These are phyloP conservation scores for Trametes pubescens DNA, from an alignment of 1,284 basidiomycete genomes.

Conservation along the genomic window DNA sequence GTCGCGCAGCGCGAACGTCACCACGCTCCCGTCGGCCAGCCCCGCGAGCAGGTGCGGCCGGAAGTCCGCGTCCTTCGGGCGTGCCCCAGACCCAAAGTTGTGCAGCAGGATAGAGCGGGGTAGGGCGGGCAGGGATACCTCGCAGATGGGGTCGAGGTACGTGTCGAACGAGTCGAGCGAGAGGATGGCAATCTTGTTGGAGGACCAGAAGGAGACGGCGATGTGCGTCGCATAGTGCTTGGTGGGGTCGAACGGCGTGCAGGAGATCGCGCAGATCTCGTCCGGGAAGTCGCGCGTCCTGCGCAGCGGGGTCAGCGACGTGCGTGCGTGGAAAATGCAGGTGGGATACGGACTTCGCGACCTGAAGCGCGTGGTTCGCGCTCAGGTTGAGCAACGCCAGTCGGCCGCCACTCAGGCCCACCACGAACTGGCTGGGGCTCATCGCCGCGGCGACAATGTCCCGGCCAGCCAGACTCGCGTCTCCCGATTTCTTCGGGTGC, in stretches of 20 bases:
- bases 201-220: slow-evolving; percentile 82
- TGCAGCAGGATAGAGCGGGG: slow-evolving; percentile 78
- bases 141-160: slow-evolving; percentile 52
- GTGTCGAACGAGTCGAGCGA: slow-evolving; percentile 46
- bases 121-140: slow-evolving; percentile 61
- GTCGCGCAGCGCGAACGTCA: slow-evolving; percentile 60
- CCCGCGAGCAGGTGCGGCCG: slow-evolving; percentile 78
- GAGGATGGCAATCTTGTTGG: slow-evolving; percentile 70
- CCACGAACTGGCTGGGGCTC: slow-evolving; percentile 67
- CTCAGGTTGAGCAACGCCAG: slow-evolving; percentile 61
- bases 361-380: slow-evolving; percentile 49
- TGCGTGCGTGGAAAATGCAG: not conserved
- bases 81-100: slow-evolving; percentile 59
- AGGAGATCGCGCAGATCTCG: slow-evolving; percentile 75
- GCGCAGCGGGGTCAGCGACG: not conserved
- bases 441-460: slow-evolving; percentile 75
- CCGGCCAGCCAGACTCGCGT: slow-evolving; percentile 43
- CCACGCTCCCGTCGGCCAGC: slow-evolving; percentile 82
- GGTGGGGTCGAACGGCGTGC: slow-evolving; percentile 58
- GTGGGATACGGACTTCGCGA: slow-evolving; percentile 44
- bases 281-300: slow-evolving; percentile 38
- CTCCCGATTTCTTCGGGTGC: slow-evolving; percentile 39
- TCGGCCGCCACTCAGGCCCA: slow-evolving; percentile 69
- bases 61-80: slow-evolving; percentile 45
- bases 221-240: slow-evolving; percentile 58